Base-by-base conservation (phyloP, 352 stramenopile genomes). In the Globisporangium mamillatum region DNA sequence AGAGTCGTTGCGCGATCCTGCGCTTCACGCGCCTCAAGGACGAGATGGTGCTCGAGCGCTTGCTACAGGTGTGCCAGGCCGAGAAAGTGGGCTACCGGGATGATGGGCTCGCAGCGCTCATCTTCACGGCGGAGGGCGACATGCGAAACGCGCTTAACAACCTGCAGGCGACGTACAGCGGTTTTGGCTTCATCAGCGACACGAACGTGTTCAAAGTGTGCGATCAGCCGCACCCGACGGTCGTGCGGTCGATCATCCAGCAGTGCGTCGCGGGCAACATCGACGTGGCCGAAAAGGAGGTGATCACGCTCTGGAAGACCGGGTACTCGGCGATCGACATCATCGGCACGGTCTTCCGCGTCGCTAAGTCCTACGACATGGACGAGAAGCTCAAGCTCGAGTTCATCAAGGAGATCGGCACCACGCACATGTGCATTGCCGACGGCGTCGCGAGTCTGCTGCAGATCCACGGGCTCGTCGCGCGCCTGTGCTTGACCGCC, bases 141-240 rank as follows among this genome's bases (percentile, higher is more conserved):
- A 99, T 99, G 95, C 89, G 98, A 29, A 98, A 99, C 77, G 97
- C 97, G 41, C 82, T 99, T 55, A 99, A 99, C 84, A 99, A 99
- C 78, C 81, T 99, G 9, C 98, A 99, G 82, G 93, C 96, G n/a
- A 99, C 98, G 14, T 76, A 92, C 68, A 96, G 84, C 68, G 97
- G 97, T 18, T 99, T 99, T 71, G 91, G 89, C 44, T 92, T 97
- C 69, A 90, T 99, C n/a, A 98, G 92, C 72, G 90, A 99, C 76
- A 86, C 78, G 34, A 98, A 98, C 69, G 96, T 99, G 7, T 98
- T 98, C 78, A 97, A 97, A 73, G 88, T 98, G 1, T 98, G 95
- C 73, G 95, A 98, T 66, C 93, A 98, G 75, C 98, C 98, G 8
- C 98, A 99, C 77, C 98, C 98, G 22, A 89, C 82, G 0, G 75